Evolutionary conservation across 148 eudicot genomes (phyloP).

Genomic region (Arbutus unedo): DNA sequence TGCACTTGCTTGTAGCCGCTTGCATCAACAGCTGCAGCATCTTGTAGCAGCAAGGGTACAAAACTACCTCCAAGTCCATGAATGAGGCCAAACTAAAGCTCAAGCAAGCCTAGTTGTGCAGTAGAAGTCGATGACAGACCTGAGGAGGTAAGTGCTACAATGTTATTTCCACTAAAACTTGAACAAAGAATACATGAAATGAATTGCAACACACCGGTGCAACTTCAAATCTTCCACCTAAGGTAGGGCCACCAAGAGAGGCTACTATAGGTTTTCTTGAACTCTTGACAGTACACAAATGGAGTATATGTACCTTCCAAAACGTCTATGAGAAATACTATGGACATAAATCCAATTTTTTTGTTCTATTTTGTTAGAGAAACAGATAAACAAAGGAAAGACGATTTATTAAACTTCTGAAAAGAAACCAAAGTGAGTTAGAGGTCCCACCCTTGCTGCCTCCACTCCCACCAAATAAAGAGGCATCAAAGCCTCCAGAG

Average conservation of each 20-base stretch:
- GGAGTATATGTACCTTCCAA: conserved; percentile 25
- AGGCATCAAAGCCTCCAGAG: conserved; percentile 29
- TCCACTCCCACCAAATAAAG: conserved; percentile 27
- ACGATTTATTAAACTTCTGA: background rate
- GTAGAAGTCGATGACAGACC: conserved; percentile 36
- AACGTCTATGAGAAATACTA: conserved; percentile 25
- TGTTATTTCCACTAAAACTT: background rate
- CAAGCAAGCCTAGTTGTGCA: conserved; percentile 30
- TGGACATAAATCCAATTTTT: conserved; percentile 24
- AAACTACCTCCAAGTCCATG: conserved; percentile 37
- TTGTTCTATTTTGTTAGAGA: conserved; percentile 10
- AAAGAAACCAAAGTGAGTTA: background rate
- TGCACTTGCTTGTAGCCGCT: too few relatives aligned
- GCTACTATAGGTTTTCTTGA: conserved; percentile 31
- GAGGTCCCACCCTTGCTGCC: conserved; percentile 21
- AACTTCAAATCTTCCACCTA: conserved; percentile 37
- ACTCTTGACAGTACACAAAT: background rate
- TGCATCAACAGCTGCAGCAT: too few relatives aligned
- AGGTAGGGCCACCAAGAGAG: conserved; percentile 30
- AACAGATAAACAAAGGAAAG: background rate
- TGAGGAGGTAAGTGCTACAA: conserved; percentile 1
- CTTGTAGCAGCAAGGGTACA: too few relatives aligned
- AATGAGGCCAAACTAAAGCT: conserved; percentile 32
- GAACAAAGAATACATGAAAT: background rate
- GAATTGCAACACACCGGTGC: conserved; percentile 24